phyloP scores from a whole-genome alignment of 495 filamentous ascomycete genomes.

The Amniculicola lignicola region DNA sequence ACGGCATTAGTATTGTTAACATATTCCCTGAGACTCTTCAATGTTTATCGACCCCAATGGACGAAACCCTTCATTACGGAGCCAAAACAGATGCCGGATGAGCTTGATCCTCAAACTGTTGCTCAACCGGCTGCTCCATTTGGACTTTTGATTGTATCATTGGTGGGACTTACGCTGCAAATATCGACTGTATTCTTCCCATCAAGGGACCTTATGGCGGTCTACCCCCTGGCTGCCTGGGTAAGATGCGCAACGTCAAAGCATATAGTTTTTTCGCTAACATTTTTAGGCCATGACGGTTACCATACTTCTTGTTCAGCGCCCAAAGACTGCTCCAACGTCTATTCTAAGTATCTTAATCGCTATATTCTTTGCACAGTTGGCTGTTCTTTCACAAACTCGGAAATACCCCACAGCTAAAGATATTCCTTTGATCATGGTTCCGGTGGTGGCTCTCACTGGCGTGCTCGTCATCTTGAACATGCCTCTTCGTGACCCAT shows the following conservation, averaged over 20 bases:
- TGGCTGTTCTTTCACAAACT: constrained; percentile 42
- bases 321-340: constrained; percentile 48
- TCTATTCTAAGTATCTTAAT: constrained; percentile 42
- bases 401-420: constrained; percentile 32
- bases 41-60: constrained; percentile 48
- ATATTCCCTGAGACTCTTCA: constrained; percentile 38
- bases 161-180: constrained; percentile 45
- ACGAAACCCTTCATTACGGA: constrained; percentile 50
- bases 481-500: constrained; percentile 70
- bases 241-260: constrained; percentile 38
- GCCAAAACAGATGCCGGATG: constrained; percentile 36
- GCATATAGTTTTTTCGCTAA: background rate
- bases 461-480: constrained; percentile 55
- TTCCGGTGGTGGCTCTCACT: constrained; percentile 42
- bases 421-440: constrained; percentile 44
- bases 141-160: constrained; percentile 45
- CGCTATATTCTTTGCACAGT: constrained; percentile 38
- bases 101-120: constrained; percentile 35
- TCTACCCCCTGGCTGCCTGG: constrained; percentile 48
- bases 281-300: constrained; percentile 44
- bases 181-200: constrained; percentile 44
- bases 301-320: constrained; percentile 48
- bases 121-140: constrained; percentile 38
- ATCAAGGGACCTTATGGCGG: constrained; percentile 26
- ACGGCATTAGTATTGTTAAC: constrained; percentile 43